Evolutionary conservation across 129 eudicot species (phyloP), one percentile per base, ranked within the genome.

Genomic region (Kitagawia praeruptora): DNA sequence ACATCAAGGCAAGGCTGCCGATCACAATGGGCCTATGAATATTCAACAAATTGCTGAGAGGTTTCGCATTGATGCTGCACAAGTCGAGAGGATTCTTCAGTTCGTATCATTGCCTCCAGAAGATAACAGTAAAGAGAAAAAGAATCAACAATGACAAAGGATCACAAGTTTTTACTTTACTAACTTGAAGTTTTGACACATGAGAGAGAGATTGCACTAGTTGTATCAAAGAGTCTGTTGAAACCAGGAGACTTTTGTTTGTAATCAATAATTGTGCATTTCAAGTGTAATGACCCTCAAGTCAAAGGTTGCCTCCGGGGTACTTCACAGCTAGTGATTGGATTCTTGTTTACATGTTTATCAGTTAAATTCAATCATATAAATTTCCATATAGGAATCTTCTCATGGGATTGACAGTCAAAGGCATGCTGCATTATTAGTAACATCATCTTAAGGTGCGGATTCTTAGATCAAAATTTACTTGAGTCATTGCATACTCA

Each of bases 1-100:
- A 41, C 86, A 89, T 84, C 89, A 93, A 85, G 98, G 98, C 76
- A 91, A 93, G 79, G 85, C 96, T 4, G 85, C 89, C 3, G 97
- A 88, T 45, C 96, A 88, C 42, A 45, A 82, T n/a, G 96, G 97
- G 14, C 96, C 93, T 10, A 85, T 91, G 96, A 85, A 83, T 79
- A 78, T 87, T 31, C 82, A 84, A 78, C 92, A 87, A 79, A 89
- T 93, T 25, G 97, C 98, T 25, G 82, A 85, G 75, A 87, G 83
- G 58, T 93, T 87, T 79, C 83, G 87, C 44, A 42, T 93, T 18
- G 92, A 91, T 75, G 92, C 74, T 72, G 85, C 83, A 31, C 95
- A 91, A 78, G 87, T 91, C 80, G 80, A 87, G 83, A 88, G 71
- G 69, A 88, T 88, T 0, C 83, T 93, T 77, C 87, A 88, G 87